Conservation (phyloP, 1,284 basidiomycete genomes). For the Kalmanozyma brasiliensis region DNA sequence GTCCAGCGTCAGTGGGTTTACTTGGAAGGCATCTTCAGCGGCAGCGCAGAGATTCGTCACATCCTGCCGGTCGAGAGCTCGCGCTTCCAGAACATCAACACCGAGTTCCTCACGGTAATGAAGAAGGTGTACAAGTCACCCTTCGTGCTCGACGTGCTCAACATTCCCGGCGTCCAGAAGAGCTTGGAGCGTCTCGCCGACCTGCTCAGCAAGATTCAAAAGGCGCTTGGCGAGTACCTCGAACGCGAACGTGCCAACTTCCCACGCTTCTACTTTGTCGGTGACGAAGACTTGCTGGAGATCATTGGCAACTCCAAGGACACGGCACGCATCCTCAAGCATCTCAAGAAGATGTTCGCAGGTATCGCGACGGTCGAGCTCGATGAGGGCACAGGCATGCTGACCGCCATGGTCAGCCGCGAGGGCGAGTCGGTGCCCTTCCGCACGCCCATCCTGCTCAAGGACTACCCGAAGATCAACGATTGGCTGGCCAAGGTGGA, state of each 20-base stretch:
- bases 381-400: slow-evolving; percentile 73
- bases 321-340: slow-evolving; percentile 95
- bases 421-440: slow-evolving; percentile 94
- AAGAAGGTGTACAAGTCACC: slow-evolving; percentile 99
- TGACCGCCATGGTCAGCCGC: slow-evolving; percentile 68
- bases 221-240: slow-evolving; percentile 97
- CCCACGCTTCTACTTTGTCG: slow-evolving; percentile 99
- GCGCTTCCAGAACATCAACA: slow-evolving; percentile 98
- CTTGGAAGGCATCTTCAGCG: slow-evolving; percentile 98
- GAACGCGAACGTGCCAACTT: slow-evolving; percentile 91
- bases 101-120: slow-evolving; percentile 97
- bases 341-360: slow-evolving; percentile 99
- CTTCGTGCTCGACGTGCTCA: slow-evolving; percentile 95
- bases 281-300: slow-evolving; percentile 97
- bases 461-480: slow-evolving; percentile 96
- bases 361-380: slow-evolving; percentile 89
- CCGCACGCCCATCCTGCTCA: slow-evolving; percentile 82
- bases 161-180: slow-evolving; percentile 95
- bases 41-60: slow-evolving; percentile 84
- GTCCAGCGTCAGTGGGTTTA: slow-evolving; percentile 99
- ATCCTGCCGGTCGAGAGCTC: slow-evolving; percentile 95
- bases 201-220: slow-evolving; percentile 96
- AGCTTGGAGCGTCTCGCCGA: slow-evolving; percentile 96
- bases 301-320: slow-evolving; percentile 99
- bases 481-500: slow-evolving; percentile 96